Evolutionary conservation across 371 early-diverging fungal species (phyloP), one percentile per base, ranked within the genome.

Genomic region (Lichtheimia corymbifera): DNA sequence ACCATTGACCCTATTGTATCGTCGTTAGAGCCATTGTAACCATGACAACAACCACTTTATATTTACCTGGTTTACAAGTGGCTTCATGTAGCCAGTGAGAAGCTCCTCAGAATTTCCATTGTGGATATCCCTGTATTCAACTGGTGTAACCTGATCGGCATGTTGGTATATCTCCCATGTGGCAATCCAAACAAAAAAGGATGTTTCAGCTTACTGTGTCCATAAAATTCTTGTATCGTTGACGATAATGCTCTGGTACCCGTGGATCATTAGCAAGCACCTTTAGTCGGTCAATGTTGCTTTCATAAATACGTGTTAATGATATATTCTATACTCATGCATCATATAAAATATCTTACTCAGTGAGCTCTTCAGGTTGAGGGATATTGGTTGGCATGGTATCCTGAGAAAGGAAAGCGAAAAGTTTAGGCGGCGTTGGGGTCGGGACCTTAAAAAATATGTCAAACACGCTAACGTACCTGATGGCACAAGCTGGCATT

Each of bases 1-100:
- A 88, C 91, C 91, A 93, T 18, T 83, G 76, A 25, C 64, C 72
- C 77, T 88, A 76, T 47, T 17, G 11, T 35, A 35, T 35, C 11
- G 9, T 35, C 5, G 11, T 35, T 2, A 35, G 35, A 2, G 2
- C 35, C 35, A 35, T 9, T 0, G 35, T 35, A 9, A 35, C 9
- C 9, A 17, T 13, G 28, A 11, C 27, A n/a, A 2, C 7, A 22
- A 22, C 22, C 28, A 15, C 42, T 18, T 17, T 30, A 7, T 0
- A 7, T 0, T 28, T 50, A 55, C 53, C 57, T 57, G 57, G 27
- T 41, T 45, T 56, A 28, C 49, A n/a, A 44, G 52, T 11, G 55
- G 55, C 24, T 56, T 51, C 11, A 27, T 28, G 7, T 40, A 27
- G 6, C 61, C 66, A 6, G 28, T 20, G 7, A 53, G 6, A 25